Conservation (phyloP, 257 asterid genomes). For the Rhazya stricta region DNA sequence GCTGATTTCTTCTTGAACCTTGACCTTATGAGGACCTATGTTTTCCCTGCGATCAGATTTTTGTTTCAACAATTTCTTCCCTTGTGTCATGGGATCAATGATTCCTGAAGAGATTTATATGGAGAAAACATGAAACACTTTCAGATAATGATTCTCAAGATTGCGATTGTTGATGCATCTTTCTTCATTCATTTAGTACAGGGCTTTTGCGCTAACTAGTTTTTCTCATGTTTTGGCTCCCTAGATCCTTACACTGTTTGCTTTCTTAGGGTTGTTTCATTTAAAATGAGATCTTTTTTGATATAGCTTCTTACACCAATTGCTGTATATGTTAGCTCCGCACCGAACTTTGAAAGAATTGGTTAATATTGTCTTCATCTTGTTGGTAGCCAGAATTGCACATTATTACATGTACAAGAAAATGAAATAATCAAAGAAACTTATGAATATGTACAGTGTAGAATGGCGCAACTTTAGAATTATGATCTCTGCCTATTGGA, state of each 20-base stretch:
- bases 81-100: neutral
- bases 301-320: neutral
- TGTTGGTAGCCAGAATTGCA: neutral
- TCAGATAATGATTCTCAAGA: too few relatives aligned
- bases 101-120: neutral
- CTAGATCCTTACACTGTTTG: neutral
- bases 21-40: neutral
- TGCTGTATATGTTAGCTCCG: neutral
- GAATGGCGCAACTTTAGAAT: neutral
- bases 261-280: neutral
- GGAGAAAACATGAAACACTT: too few relatives aligned
- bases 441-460: conserved; percentile 5
- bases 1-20: neutral
- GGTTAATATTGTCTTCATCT: neutral
- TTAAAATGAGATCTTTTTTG: neutral
- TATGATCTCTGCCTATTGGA: neutral
- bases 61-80: neutral
- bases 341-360: neutral
- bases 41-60: neutral
- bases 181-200: too few relatives aligned
- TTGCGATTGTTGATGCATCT: too few relatives aligned
- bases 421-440: conserved; percentile 5
- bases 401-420: conserved; percentile 8
- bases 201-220: too few relatives aligned
- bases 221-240: too few relatives aligned